phyloP scores from a whole-genome alignment of 2,329 filamentous ascomycete genomes.

The Microsporum audouinii region DNA sequence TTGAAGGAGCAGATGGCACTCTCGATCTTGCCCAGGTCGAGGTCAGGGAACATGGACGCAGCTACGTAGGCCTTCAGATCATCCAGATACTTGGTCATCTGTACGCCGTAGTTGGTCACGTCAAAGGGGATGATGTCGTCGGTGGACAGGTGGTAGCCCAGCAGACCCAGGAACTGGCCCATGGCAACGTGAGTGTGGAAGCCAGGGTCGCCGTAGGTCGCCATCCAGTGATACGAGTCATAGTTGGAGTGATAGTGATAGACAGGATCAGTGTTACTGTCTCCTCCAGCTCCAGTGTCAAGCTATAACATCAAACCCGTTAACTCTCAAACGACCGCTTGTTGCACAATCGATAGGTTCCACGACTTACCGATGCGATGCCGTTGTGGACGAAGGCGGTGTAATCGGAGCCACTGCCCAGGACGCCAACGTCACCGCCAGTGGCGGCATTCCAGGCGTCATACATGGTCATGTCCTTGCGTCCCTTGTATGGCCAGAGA shows the following conservation, averaged over 20 bases:
- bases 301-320: slow-evolving; percentile 16
- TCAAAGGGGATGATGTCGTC: slow-evolving; percentile 32
- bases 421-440: slow-evolving; percentile 30
- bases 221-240: slow-evolving; percentile 43
- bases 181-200: slow-evolving; percentile 41
- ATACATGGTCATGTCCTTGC: slow-evolving; percentile 32
- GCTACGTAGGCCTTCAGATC: slow-evolving; percentile 25
- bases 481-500: slow-evolving; percentile 29
- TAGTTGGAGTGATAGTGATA: slow-evolving; percentile 42
- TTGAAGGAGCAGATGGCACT: slow-evolving; percentile 30
- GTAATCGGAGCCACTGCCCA: slow-evolving; percentile 39
- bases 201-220: slow-evolving; percentile 40
- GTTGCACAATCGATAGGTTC: not conserved
- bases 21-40: slow-evolving; percentile 17
- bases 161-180: slow-evolving; percentile 36
- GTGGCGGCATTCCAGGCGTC: slow-evolving; percentile 32
- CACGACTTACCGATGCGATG: slow-evolving; percentile 20
- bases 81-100: slow-evolving; percentile 27
- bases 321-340: not conserved
- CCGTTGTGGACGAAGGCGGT: slow-evolving; percentile 38
- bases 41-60: slow-evolving; percentile 11
- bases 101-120: slow-evolving; percentile 27
- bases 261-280: slow-evolving; percentile 30
- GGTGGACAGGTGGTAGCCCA: slow-evolving; percentile 33
- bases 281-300: slow-evolving; percentile 31